Conservation (phyloP, 305 asterid genomes). For the Stenogyne calaminthoides region DNA sequence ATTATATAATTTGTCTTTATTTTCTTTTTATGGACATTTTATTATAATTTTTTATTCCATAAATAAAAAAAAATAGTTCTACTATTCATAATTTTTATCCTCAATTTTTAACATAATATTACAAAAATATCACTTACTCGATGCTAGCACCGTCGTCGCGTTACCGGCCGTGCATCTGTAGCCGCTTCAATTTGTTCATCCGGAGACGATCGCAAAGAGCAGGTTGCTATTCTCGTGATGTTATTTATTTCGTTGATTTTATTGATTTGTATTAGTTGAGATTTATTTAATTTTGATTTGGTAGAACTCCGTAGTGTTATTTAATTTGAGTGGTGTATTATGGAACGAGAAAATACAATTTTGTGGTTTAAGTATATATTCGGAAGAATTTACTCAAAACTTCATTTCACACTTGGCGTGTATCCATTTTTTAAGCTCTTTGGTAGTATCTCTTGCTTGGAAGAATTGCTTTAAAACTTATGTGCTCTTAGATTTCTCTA, state of each 20-base stretch:
- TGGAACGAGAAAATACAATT: not conserved
- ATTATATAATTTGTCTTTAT: no score
- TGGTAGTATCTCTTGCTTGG: not conserved
- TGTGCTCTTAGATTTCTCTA: not conserved
- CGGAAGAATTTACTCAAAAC: no score
- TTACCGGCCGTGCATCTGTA: slow-evolving; percentile 80
- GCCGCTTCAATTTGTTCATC: slow-evolving; percentile 77
- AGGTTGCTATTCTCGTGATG: slow-evolving; percentile 43
- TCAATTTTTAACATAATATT: no score
- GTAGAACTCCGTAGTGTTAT: not conserved
- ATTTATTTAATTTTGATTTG: not conserved
- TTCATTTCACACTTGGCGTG: no score
- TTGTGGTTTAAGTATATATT: not conserved
- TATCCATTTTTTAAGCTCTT: not conserved
- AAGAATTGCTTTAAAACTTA: not conserved
- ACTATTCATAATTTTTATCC: slow-evolving; percentile 90
- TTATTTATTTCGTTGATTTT: slow-evolving; percentile 19
- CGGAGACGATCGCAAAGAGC: slow-evolving; percentile 86
- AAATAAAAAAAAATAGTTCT: slow-evolving; percentile 77
- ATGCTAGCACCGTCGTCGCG: slow-evolving; percentile 88
- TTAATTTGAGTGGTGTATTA: slow-evolving; percentile 27
- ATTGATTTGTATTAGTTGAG: not conserved
- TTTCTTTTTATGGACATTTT: no score
- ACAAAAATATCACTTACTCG: no score
- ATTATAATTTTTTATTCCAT: no score